Conservation (phyloP, 257 asterid species). For the Capsicum baccatum region DNA sequence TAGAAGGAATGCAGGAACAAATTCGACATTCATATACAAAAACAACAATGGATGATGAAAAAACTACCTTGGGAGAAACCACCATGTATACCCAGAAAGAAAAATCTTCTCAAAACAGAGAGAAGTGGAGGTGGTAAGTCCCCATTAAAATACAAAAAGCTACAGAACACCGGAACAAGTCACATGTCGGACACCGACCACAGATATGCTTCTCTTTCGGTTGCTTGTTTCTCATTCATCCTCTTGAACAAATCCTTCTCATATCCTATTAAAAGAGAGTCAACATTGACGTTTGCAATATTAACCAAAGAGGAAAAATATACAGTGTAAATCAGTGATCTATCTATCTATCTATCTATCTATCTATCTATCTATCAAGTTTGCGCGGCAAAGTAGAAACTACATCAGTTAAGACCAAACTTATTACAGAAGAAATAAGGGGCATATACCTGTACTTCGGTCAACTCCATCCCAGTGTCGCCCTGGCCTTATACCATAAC, state of each 20-base stretch:
- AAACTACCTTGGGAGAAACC: not conserved
- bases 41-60: not conserved
- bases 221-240: slow-evolving; percentile 73
- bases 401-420: not conserved
- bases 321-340: not conserved
- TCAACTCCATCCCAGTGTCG: slow-evolving; percentile 98
- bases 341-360: not conserved
- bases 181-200: slow-evolving; percentile 93
- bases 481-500: slow-evolving; percentile 88
- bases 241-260: slow-evolving; percentile 75
- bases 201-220: slow-evolving; percentile 75
- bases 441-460: slow-evolving; percentile 68
- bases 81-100: not conserved
- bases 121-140: not conserved
- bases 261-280: slow-evolving; percentile 46
- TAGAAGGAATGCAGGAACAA: not conserved
- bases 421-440: not conserved
- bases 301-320: not conserved
- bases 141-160: not conserved
- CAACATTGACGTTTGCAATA: not conserved
- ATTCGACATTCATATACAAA: not conserved
- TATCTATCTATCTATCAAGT: not conserved
- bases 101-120: not conserved
- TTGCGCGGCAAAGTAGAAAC: not conserved
- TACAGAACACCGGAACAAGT: not conserved